Evolutionary conservation across 2,329 filamentous ascomycete species (phyloP), one percentile per base, ranked within the genome.

Genomic region (Blastomyces percursus): DNA sequence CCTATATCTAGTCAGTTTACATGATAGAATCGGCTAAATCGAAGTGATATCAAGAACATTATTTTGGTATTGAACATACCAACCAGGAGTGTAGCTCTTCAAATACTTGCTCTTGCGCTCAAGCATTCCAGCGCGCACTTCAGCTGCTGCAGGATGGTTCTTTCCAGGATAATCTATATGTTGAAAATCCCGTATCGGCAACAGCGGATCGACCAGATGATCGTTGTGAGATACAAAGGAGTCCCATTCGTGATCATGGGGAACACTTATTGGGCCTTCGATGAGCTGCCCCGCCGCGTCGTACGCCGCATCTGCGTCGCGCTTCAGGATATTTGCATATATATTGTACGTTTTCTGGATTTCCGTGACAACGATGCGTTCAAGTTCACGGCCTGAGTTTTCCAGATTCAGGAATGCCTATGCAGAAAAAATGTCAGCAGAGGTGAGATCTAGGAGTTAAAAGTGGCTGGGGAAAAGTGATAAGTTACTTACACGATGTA

Each of bases 21-120:
- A 11, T 50, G 27, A 7, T 32, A 6, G 1, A 27, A 19, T 7
- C 16, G 51, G 16, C 52, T 46, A 12, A 57, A 35, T 54, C 24
- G 19, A 55, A 46, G 12, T 35, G 51, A 60, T 14, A 61, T 59
- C 48, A 44, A 12, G 21, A 14, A 16, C 1, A 50, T 50, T 38
- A 6, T 50, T 11, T 35, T 56, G 14, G n/a, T 5, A 40, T 24
- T 16, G 11, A 16, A 79, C 87, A 77, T 80, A 93, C 92, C 93
- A 97, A 72, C 93, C 93, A 32, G 91, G 89, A 8, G 92, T 94
- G 75, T 96, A 96, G 74, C 92, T 96, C 80, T 96, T 97, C 65
- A 99, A 79, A 71, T 97, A 99, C 73, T 97, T 99, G 83, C 91
- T 96, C 85, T 97, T 97, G 68, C 94, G 88, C 79, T 99, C 94